Conservation (phyloP, 2,329 filamentous ascomycete genomes). For the Claviceps sp. region DNA sequence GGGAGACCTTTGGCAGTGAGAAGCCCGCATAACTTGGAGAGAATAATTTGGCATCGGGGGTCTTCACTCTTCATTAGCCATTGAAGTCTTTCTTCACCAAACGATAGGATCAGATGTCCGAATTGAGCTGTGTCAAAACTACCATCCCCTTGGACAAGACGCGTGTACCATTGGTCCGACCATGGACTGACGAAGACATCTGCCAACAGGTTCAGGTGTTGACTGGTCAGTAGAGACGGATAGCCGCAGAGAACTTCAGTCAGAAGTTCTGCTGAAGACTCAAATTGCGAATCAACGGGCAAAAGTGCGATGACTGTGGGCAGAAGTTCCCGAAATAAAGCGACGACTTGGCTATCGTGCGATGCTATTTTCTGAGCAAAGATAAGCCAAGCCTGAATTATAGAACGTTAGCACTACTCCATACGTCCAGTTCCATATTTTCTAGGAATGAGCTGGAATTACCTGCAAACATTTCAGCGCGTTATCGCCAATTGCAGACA, state of each 20-base stretch:
- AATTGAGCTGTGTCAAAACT: constrained; percentile 53
- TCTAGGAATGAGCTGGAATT: constrained; percentile 3
- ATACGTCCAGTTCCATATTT: not conserved
- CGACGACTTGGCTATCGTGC: constrained; percentile 41
- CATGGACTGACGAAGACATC: constrained; percentile 47
- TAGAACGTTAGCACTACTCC: not conserved
- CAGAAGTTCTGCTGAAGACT: constrained; percentile 48
- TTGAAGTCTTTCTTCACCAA: constrained; percentile 51
- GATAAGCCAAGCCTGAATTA: constrained; percentile 52
- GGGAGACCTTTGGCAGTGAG: constrained; percentile 53
- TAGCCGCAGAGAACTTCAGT: constrained; percentile 53
- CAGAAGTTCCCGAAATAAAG: constrained; percentile 46
- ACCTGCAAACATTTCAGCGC: constrained; percentile 50
- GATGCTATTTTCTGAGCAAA: constrained; percentile 55
- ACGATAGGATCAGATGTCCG: constrained; percentile 52
- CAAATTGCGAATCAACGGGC: constrained; percentile 42
- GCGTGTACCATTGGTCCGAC: constrained; percentile 41
- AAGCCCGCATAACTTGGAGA: constrained; percentile 49
- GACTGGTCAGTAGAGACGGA: constrained; percentile 44
- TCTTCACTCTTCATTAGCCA: constrained; percentile 41
- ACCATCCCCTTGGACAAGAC: constrained; percentile 44
- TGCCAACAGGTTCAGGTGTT: constrained; percentile 44
- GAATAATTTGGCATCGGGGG: constrained; percentile 35
- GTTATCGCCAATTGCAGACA: constrained; percentile 32
- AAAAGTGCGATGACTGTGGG: constrained; percentile 48